Conservation (phyloP, 192 early-diverging fungal species). For the Jimgerdemannia flammicorona region DNA sequence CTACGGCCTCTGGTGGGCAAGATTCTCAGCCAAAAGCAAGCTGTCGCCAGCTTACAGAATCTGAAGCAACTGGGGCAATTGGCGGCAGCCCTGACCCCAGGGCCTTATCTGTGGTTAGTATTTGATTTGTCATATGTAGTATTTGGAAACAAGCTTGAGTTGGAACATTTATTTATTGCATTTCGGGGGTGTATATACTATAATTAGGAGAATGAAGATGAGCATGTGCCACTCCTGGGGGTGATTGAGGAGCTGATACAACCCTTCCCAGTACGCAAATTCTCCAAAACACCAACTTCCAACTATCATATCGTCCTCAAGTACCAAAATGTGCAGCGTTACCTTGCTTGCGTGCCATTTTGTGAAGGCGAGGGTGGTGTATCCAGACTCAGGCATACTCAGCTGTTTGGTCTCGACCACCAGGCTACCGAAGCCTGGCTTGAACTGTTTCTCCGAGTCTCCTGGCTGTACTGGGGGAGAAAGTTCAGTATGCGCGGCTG, state of each 20-base stretch:
- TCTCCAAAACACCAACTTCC: slow-evolving; percentile 43
- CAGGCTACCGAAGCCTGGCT: slow-evolving; percentile 43
- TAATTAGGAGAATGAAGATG: no score
- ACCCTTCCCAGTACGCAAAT: slow-evolving; percentile 36
- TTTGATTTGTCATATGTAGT: no score
- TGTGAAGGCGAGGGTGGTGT: slow-evolving; percentile 36
- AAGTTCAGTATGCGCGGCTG: not conserved
- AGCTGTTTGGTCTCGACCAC: slow-evolving; percentile 48
- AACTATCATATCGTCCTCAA: slow-evolving; percentile 35
- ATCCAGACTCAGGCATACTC: slow-evolving; percentile 34
- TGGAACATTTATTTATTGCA: no score
- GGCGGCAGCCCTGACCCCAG: no score
- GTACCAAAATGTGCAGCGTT: slow-evolving; percentile 38
- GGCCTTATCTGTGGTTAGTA: no score
- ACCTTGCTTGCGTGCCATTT: slow-evolving; percentile 32
- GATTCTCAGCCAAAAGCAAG: no score
- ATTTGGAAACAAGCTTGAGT: no score
- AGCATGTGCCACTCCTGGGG: no score
- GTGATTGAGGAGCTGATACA: not conserved
- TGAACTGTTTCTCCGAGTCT: slow-evolving; percentile 19
- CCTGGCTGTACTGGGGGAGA: not conserved
- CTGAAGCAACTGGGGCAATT: no score
- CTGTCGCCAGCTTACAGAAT: no score
- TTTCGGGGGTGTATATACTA: no score
- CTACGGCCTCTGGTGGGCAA: no score